phyloP scores from a whole-genome alignment of 2,329 filamentous ascomycete genomes.

The Sporothrix pseudoabietina region DNA sequence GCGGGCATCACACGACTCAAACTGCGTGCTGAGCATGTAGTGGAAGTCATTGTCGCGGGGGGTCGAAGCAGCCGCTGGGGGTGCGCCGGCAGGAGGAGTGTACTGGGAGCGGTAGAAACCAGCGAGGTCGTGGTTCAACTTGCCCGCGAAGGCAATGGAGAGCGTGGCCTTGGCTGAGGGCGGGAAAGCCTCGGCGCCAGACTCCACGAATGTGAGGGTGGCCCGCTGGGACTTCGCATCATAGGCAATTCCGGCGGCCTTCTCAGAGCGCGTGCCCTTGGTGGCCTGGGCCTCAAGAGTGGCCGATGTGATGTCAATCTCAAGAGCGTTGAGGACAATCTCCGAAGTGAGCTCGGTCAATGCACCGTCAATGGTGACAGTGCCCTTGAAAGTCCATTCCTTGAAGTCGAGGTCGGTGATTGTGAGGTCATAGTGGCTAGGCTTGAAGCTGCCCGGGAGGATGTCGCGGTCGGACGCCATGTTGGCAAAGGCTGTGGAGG shows the following conservation, averaged over 20 bases:
- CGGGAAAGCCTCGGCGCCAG: conserved; percentile 60
- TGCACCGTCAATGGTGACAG: conserved; percentile 72
- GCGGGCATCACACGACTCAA: conserved; percentile 93
- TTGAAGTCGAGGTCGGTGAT: conserved; percentile 79
- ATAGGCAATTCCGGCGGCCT: conserved; percentile 72
- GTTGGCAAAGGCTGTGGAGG: conserved; percentile 33
- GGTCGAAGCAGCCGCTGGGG: conserved; percentile 72
- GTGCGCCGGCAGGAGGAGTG: conserved; percentile 62
- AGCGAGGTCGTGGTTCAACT: conserved; percentile 91
- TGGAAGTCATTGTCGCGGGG: conserved; percentile 69
- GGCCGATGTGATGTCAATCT: conserved; percentile 72
- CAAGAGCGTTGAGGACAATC: conserved; percentile 81
- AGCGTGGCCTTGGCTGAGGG: conserved; percentile 66
- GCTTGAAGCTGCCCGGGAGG: conserved; percentile 69
- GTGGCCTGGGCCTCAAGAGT: conserved; percentile 62
- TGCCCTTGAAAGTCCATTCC: conserved; percentile 77
- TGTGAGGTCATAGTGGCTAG: conserved; percentile 81
- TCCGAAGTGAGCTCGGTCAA: conserved; percentile 72
- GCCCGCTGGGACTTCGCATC: conserved; percentile 82
- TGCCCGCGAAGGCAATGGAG: conserved; percentile 66
- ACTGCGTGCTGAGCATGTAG: conserved; percentile 92
- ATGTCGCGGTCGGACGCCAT: conserved; percentile 63
- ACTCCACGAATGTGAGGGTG: conserved; percentile 67
- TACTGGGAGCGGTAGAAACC: conserved; percentile 90
- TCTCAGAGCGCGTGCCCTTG: conserved; percentile 58